These are phyloP conservation scores for Acanthochlamys bracteata DNA, from an alignment of 106 monocot species.

Conservation along the genomic window DNA sequence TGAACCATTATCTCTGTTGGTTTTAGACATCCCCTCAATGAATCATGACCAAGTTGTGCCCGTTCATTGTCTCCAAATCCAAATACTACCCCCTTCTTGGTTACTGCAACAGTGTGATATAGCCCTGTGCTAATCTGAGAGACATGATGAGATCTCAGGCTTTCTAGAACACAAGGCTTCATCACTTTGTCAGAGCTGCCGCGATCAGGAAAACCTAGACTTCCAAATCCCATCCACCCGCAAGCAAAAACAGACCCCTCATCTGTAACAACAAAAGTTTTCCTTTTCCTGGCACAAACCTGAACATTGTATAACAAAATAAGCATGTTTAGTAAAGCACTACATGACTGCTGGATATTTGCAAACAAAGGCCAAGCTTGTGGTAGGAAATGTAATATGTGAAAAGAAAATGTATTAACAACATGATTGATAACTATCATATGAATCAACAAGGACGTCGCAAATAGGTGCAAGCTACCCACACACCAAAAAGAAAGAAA, in stretches of 20 bases:
- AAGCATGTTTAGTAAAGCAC: too few species aligned
- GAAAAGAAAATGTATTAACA: too few species aligned
- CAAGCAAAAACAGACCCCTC: constrained; percentile 75
- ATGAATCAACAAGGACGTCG: too few species aligned
- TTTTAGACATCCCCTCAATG: constrained; percentile 53
- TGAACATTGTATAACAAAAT: constrained; percentile 15
- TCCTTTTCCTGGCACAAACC: constrained; percentile 98
- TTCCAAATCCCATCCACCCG: constrained; percentile 97
- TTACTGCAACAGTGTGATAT: constrained; percentile 89
- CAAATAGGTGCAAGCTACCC: too few species aligned
- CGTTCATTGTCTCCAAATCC: constrained; percentile 95
- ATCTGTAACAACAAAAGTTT: constrained; percentile 83
- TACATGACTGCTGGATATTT: too few species aligned
- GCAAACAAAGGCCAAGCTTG: too few species aligned
- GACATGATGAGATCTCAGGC: constrained; percentile 41
- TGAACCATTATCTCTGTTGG: constrained; percentile 76
- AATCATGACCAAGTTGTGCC: constrained; percentile 81
- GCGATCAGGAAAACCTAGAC: constrained; percentile 74
- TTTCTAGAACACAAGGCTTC: constrained; percentile 66
- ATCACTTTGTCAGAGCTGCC: constrained; percentile 82
- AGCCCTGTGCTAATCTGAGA: constrained; percentile 89
- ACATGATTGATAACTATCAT: too few species aligned
- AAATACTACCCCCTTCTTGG: constrained; percentile 61
- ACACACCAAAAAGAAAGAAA: too few species aligned
- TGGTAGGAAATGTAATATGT: too few species aligned